Percentiles rank a stretch among this genome's conserved stretches.
These are phyloP conservation scores for Inga leiocalycina DNA, from an alignment of 306 rosid species.

Conservation along the genomic window DNA sequence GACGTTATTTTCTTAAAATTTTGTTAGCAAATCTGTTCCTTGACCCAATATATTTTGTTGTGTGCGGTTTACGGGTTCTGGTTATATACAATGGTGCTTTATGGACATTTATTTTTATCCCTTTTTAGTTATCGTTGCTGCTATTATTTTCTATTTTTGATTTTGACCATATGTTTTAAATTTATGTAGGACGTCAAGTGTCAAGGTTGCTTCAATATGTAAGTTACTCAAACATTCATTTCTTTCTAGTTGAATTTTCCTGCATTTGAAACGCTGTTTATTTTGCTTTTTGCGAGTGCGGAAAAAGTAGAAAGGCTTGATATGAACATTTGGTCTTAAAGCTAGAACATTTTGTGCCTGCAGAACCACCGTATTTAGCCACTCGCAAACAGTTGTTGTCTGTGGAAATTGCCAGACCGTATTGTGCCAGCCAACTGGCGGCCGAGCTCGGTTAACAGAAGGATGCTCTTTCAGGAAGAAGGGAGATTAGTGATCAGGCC, in stretches of 20 bases:
- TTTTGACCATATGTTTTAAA: not conserved
- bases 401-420: constrained; percentile 43
- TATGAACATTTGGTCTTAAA: not conserved
- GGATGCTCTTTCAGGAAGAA: constrained; percentile 48
- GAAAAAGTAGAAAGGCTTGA: not conserved
- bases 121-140: not conserved
- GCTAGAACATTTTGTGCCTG: constrained; percentile 17
- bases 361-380: constrained; percentile 45
- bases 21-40: too few species aligned
- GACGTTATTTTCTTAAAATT: too few species aligned
- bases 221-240: not conserved
- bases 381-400: constrained; percentile 48
- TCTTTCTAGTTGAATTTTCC: not conserved
- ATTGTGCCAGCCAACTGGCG: constrained; percentile 47
- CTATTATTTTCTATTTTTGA: not conserved
- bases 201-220: constrained; percentile 46
- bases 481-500: constrained; percentile 35
- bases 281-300: not conserved
- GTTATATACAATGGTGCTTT: not conserved
- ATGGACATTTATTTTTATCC: too few species aligned
- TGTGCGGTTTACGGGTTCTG: not conserved
- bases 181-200: constrained; percentile 38
- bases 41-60: not conserved
- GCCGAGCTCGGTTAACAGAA: constrained; percentile 38
- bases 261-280: not conserved